phyloP scores from a whole-genome alignment of 2,329 filamentous ascomycete species.

The Beauveria bassiana region DNA sequence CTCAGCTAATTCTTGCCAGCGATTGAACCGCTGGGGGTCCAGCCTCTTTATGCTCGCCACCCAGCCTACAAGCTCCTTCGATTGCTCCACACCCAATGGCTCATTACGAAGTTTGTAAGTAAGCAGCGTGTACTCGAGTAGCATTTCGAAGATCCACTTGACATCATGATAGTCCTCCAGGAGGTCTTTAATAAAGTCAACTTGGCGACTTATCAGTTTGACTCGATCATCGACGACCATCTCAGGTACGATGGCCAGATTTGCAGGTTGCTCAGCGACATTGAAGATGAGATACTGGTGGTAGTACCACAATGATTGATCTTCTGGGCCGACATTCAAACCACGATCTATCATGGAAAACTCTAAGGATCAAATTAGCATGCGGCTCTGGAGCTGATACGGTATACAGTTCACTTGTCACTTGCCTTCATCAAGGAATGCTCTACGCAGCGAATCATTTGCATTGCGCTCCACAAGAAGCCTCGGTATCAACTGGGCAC shows the following conservation, averaged over 20 bases:
- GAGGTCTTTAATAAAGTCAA: conserved; percentile 64
- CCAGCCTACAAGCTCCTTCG: conserved; percentile 46
- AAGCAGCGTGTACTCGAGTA: conserved; percentile 65
- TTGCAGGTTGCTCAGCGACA: conserved; percentile 42
- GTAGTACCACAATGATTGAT: conserved; percentile 96
- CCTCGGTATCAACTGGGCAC: conserved; percentile 73
- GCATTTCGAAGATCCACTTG: conserved; percentile 85
- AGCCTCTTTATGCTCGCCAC: conserved; percentile 57
- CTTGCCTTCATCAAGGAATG: conserved; percentile 64
- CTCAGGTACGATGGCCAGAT: conserved; percentile 55
- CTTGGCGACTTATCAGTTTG: conserved; percentile 60
- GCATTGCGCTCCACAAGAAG: conserved; percentile 65
- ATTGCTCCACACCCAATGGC: conserved; percentile 31
- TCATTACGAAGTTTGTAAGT: conserved; percentile 46
- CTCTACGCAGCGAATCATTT: conserved; percentile 51
- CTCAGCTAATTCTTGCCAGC: conserved; percentile 65
- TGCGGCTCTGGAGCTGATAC: background rate
- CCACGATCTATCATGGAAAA: conserved; percentile 67
- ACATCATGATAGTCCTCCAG: conserved; percentile 48
- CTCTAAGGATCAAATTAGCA: conserved; percentile 40
- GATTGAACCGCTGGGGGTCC: conserved; percentile 65
- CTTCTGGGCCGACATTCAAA: conserved; percentile 82
- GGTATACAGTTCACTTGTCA: conserved; percentile 24
- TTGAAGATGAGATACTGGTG: conserved; percentile 79
- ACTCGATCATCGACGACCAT: conserved; percentile 55